Evolutionary conservation across 2,329 filamentous ascomycete species (phyloP), one percentile per base, ranked within the genome.

Genomic region (Cladosporium sp.): DNA sequence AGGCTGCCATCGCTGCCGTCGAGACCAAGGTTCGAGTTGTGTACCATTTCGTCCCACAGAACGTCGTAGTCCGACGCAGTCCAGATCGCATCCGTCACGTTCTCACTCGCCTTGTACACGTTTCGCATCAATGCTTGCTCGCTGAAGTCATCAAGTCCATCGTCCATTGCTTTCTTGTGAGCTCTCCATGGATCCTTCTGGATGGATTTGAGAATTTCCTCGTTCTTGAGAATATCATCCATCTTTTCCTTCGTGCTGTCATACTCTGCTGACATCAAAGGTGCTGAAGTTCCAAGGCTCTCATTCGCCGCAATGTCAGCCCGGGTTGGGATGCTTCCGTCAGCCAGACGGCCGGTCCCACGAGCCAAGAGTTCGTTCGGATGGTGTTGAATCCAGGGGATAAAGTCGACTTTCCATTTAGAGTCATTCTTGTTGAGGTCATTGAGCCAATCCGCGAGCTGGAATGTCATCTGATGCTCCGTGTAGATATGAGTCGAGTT

Each of bases 381-480:
- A 52, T 67, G 77, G 48, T 61, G 68, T 58, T 84, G 79, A 37
- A 80, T 75, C 79, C 80, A 84, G 0, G 75, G 74, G 42, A 84
- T 83, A 55, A 84, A 82, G 42, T 82, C 76, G 17, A 84, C 73
- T n/a, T 70, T 72, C 24, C 75, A 66, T 1, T 58, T 41, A 12
- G 65, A 61, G 41, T 76, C 64, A 56, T 80, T 65, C 12, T 66
- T 66, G 64, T 85, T 85, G 58, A 83, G 64, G 15, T 70, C 61
- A 63, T 85, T 85, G 53, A 86, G 68, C 50, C 77, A 74, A 2
- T 73, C 73, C 2, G 75, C 81, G 1, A 85, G 70, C 59, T 84
- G 79, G 62, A 83, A 84, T 0, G 84, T 78, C 59, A 86, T 70
- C 55, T 79, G 74, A 59, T 84, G 80, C 56, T 85, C 82, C 3